Base-by-base conservation (phyloP, 148 eudicot species). In the Dysphania ambrosioides region DNA sequence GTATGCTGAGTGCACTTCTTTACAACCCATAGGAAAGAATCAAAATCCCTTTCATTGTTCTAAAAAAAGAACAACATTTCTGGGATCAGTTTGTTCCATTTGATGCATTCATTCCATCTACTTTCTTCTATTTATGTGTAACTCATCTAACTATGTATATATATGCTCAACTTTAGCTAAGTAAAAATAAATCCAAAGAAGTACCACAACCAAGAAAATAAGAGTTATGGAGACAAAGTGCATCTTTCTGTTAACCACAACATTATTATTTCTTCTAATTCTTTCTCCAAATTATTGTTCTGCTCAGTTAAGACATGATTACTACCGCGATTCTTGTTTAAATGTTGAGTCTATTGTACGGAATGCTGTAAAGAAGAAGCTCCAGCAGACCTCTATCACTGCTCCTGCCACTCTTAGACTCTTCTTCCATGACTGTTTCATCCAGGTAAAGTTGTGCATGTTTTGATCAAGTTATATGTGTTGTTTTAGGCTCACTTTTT, bases 371-470 rank as follows among this genome's bases (percentile, higher is more conserved):
- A 74, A 81, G 70, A 70, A 56, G n/a, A 88, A 89, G 79, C 71
- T 88, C 66, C 83, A 76, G 55, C 82, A 89, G 79, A 91, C 89
- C 3, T 66, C 80, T 64, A 83, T 84, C 32, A 92, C 97, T 36
- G 88, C 81, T 69, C 88, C 97, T n/a, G 91, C 83, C 40, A 89
- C 92, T 59, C 87, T 92, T 70, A 74, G 94, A 6, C 94, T 92
- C 81, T 89, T 86, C 83, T 92, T 92, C 81, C 94, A 89, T 70
- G 97, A 92, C 61, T 92, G 97, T 64, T 82, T 89, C 34, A 82
- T 89, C 66, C 80, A 85, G 86, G 97, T 89, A 1, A 49, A n/a
- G n/a, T n/a, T n/a, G n/a, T n/a, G n/a, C n/a, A n/a, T n/a, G n/a
- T 44, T 34, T 11, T 18, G 18, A 51, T 11, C 16, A 8, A 51